phyloP scores from a whole-genome alignment of 495 filamentous ascomycete species.

The Parachaetomium inaequale region DNA sequence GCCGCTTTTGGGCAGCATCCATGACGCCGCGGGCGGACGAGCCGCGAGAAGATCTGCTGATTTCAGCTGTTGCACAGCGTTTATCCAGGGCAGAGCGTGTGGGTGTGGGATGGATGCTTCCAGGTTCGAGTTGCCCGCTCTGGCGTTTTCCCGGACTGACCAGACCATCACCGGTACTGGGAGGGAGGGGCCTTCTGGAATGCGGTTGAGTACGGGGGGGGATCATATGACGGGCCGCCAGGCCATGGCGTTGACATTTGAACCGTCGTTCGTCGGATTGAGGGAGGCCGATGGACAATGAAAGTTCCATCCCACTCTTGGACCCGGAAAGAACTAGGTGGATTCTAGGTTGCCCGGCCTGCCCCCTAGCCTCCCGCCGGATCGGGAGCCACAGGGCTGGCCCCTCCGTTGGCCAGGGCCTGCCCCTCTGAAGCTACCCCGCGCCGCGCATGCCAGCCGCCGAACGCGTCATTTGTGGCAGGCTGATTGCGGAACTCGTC shows the following conservation, averaged over 20 bases:
- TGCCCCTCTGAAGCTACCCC: conserved; percentile 14
- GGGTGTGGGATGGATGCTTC: background rate
- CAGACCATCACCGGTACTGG: background rate
- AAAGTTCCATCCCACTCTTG: too few species aligned
- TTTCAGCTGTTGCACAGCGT: conserved; percentile 1
- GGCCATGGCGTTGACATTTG: too few species aligned
- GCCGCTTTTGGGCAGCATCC: conserved; percentile 15
- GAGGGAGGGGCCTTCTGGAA: background rate
- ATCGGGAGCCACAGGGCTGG: background rate
- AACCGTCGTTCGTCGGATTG: background rate
- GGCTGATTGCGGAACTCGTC: conserved; percentile 24
- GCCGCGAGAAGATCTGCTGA: background rate
- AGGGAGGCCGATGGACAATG: background rate
- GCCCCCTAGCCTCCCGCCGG: background rate
- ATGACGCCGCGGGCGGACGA: conserved; percentile 15
- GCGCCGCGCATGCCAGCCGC: conserved; percentile 9
- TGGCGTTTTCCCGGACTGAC: background rate
- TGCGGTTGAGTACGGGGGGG: background rate
- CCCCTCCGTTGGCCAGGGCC: conserved; percentile 2
- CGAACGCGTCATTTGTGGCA: conserved; percentile 30
- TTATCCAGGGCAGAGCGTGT: background rate
- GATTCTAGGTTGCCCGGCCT: background rate
- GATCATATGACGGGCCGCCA: background rate
- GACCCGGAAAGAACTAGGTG: too few species aligned
- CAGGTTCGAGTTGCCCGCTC: background rate